phyloP scores from a whole-genome alignment of 441 rosid genomes.

The Raphanus hybrid region DNA sequence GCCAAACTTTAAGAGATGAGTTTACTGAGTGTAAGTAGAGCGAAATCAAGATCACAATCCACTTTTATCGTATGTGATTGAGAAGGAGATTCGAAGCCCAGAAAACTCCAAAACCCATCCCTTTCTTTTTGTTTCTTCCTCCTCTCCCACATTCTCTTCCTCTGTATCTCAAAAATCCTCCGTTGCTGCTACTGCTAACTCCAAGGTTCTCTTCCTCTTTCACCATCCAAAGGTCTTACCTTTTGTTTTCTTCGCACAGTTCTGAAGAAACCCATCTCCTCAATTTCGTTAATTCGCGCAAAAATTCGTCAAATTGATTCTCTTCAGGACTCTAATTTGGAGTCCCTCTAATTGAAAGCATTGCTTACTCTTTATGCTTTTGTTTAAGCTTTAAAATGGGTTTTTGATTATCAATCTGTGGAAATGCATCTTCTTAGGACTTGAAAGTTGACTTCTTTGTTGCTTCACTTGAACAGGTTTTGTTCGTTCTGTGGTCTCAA shows the following conservation, averaged over 20 bases:
- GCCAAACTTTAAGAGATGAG: neutral
- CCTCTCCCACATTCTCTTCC: neutral
- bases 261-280: neutral
- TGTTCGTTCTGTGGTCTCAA: neutral
- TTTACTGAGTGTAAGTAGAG: slow-evolving; percentile 3
- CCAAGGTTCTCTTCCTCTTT: slow-evolving; percentile 25
- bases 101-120: slow-evolving; percentile 31
- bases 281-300: neutral
- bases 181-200: neutral
- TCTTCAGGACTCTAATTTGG: neutral
- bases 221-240: slow-evolving; percentile 22
- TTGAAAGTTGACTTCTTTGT: slow-evolving; percentile 27
- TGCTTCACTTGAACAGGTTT: neutral
- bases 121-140: neutral
- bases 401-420: neutral
- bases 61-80: slow-evolving; percentile 32
- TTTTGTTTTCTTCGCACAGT: neutral
- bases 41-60: slow-evolving; percentile 18
- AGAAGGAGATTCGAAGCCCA: slow-evolving; percentile 26
- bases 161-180: neutral
- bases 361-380: neutral
- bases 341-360: too few relatives aligned
- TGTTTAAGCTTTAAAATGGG: neutral
- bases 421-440: neutral
- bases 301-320: neutral